Percentiles rank a stretch among this genome's conserved stretches.
These are phyloP conservation scores for Trypanosoma cruzi DNA, from an alignment of 208 protist genomes.

Conservation along the genomic window DNA sequence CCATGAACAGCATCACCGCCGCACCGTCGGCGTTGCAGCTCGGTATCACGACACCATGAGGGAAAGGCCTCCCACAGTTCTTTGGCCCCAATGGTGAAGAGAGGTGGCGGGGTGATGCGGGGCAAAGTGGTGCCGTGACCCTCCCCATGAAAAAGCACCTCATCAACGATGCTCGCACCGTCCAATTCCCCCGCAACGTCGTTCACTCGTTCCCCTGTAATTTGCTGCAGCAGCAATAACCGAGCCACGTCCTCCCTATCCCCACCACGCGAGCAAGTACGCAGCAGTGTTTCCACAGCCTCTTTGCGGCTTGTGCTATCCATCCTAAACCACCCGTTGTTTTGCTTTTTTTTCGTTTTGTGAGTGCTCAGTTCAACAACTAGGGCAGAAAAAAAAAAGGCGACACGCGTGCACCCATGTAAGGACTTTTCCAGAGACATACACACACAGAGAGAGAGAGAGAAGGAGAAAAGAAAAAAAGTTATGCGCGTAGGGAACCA, in stretches of 20 bases:
- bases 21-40: not conserved
- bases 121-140: not conserved
- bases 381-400: constrained; percentile 16
- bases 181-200: not conserved
- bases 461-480: too few relatives aligned
- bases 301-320: not conserved
- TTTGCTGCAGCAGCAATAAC: not conserved
- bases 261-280: not conserved
- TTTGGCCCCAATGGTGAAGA: constrained; percentile 5
- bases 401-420: not conserved
- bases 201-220: not conserved
- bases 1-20: not conserved
- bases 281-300: constrained; percentile 11
- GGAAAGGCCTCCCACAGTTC: constrained; percentile 16
- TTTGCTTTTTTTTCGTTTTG: not conserved
- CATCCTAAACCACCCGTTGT: not conserved
- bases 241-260: not conserved
- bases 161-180: constrained; percentile 4
- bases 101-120: not conserved
- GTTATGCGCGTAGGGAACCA: too few relatives aligned
- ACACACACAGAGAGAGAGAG: too few relatives aligned
- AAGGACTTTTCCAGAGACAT: too few relatives aligned
- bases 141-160: constrained; percentile 7
- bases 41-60: constrained; percentile 4
- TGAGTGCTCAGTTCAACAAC: not conserved